Evolutionary conservation across 208 protist species (phyloP).

Genomic region (Acanthamoeba quina): DNA sequence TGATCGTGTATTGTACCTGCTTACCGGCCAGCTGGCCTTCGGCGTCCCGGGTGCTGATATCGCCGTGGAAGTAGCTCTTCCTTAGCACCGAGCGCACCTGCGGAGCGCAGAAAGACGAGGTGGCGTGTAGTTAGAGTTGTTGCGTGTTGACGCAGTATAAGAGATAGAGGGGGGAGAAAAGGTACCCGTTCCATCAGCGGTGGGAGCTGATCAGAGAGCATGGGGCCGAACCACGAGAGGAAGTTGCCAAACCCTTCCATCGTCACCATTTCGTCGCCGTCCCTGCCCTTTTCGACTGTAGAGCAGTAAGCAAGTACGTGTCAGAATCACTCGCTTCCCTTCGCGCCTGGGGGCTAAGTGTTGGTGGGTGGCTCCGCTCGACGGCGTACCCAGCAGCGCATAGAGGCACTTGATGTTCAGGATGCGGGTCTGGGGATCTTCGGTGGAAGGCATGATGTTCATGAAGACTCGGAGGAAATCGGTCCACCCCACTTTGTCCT

Average conservation of each 20-base stretch:
- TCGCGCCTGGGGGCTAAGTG: background rate
- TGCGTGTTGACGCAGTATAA: too few relatives aligned
- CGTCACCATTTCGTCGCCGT: slow-evolving; percentile 66
- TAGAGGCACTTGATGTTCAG: slow-evolving; percentile 84
- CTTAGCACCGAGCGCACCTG: slow-evolving; percentile 75
- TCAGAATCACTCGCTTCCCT: background rate
- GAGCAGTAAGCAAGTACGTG: background rate
- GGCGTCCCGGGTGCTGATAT: slow-evolving; percentile 81
- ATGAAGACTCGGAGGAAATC: slow-evolving; percentile 83
- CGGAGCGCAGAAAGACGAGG: background rate
- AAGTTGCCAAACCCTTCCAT: slow-evolving; percentile 85
- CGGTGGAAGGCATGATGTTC: slow-evolving; percentile 77
- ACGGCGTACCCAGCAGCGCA: slow-evolving; percentile 67
- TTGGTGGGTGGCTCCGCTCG: background rate
- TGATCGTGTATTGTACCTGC: background rate
- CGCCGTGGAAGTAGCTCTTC: slow-evolving; percentile 84
- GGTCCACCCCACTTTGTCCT: slow-evolving; percentile 79
- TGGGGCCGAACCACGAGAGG: slow-evolving; percentile 82
- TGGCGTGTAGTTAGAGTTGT: background rate
- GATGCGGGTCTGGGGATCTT: slow-evolving; percentile 47
- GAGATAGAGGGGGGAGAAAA: background rate
- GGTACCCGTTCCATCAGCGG: slow-evolving; percentile 78
- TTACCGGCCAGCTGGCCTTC: slow-evolving; percentile 80
- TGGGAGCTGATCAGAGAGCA: slow-evolving; percentile 74
- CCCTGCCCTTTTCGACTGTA: slow-evolving; percentile 56